Evolutionary conservation across 2,329 filamentous ascomycete species (phyloP).

Genomic region (Penicillium janthinellum): DNA sequence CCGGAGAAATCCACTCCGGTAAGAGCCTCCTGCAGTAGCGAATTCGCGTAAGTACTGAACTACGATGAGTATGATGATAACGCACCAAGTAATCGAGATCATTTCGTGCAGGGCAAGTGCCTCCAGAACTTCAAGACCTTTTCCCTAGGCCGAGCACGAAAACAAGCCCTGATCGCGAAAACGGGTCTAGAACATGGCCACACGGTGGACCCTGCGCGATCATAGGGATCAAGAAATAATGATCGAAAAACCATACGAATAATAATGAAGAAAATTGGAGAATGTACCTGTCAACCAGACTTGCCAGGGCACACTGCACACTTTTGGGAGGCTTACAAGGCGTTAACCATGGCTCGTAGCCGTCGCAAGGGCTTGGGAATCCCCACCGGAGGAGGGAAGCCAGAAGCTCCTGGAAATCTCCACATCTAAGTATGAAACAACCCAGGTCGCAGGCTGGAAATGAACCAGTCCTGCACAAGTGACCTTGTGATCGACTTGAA

Average conservation of each 20-base stretch:
- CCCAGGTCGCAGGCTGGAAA: slow-evolving; percentile 24
- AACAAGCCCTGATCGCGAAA: background rate
- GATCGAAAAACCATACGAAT: background rate
- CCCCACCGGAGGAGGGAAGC: slow-evolving; percentile 7
- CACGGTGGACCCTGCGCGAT: background rate
- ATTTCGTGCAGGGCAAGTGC: background rate
- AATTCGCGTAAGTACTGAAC: background rate
- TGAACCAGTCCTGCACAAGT: slow-evolving; percentile 16
- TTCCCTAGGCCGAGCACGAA: background rate
- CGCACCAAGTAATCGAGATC: background rate
- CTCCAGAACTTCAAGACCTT: background rate
- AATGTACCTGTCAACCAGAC: slow-evolving; percentile 10
- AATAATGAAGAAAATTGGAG: background rate
- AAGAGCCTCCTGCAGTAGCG: slow-evolving; percentile 1
- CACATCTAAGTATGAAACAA: slow-evolving; percentile 29
- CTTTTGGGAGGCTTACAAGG: background rate
- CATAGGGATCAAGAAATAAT: background rate
- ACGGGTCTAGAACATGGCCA: background rate
- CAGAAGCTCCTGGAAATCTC: slow-evolving; percentile 27
- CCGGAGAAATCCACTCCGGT: background rate
- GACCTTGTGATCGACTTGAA: slow-evolving; percentile 6
- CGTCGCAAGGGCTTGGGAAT: slow-evolving; percentile 10
- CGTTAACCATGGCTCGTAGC: slow-evolving; percentile 19
- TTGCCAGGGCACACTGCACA: background rate
- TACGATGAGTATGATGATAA: background rate